A percentile compares a stretch with the other conserved stretches of the same genome.
Evolutionary conservation across 306 rosid species (phyloP).

Genomic region (Betula pendula): DNA sequence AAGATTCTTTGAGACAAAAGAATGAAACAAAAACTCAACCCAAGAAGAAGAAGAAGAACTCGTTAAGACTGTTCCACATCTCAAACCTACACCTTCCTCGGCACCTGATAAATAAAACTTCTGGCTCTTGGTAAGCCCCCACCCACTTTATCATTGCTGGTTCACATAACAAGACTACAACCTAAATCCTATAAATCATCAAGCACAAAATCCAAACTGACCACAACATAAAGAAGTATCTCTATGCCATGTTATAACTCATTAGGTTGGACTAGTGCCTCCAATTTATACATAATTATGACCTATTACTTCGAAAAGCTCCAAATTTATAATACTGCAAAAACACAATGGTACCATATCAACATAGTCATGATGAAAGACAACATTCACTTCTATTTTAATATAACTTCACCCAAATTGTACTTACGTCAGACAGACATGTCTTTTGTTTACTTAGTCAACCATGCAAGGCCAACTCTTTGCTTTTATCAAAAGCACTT

Average conservation of each 20-base stretch:
- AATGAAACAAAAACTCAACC: background rate
- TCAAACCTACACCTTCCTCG: background rate
- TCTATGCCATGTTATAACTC: background rate
- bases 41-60: too few species aligned
- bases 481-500: background rate
- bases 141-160: too few species aligned
- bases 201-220: background rate
- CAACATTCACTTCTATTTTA: background rate
- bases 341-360: background rate
- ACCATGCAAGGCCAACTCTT: background rate
- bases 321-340: background rate
- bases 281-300: background rate
- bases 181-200: background rate
- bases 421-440: background rate
- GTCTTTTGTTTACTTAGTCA: background rate
- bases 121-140: background rate
- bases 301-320: background rate
- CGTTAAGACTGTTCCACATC: background rate
- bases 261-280: background rate
- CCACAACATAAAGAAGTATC: background rate
- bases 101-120: background rate
- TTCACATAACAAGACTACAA: background rate
- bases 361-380: background rate
- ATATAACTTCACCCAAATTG: background rate
- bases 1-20: too few species aligned